Evolutionary conservation across 208 protist genomes (phyloP).

Genomic region (Tetramitus jugosus): DNA sequence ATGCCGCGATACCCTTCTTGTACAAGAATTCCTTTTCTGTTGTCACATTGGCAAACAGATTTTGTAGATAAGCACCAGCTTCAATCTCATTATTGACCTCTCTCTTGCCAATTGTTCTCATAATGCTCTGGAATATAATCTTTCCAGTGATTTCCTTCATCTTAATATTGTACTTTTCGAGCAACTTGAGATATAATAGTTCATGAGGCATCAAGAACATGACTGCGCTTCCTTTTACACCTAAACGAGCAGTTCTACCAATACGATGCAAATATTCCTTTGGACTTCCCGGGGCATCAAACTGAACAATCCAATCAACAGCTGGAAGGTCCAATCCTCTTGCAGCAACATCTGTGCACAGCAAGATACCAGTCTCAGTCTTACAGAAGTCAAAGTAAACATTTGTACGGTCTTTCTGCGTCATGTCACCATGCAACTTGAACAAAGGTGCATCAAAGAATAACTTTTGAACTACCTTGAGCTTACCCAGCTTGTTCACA

Average conservation of each 20-base stretch:
- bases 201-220: slow-evolving; percentile 84
- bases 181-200: slow-evolving; percentile 66
- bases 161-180: slow-evolving; percentile 62
- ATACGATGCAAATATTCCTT: slow-evolving; percentile 92
- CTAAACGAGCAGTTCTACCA: slow-evolving; percentile 86
- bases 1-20: slow-evolving; percentile 48
- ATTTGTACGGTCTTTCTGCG: slow-evolving; percentile 52
- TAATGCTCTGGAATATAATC: not conserved
- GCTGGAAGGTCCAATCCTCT: slow-evolving; percentile 45
- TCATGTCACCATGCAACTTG: slow-evolving; percentile 57
- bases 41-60: not conserved
- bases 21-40: not conserved
- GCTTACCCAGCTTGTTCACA: not conserved
- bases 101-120: not conserved
- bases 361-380: slow-evolving; percentile 43
- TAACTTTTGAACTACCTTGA: not conserved
- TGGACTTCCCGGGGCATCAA: slow-evolving; percentile 86
- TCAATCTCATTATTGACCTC: not conserved
- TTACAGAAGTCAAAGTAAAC: slow-evolving; percentile 48
- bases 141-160: slow-evolving; percentile 47
- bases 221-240: slow-evolving; percentile 72
- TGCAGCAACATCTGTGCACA: slow-evolving; percentile 69
- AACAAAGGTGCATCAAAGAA: slow-evolving; percentile 36
- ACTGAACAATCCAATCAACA: slow-evolving; percentile 88
- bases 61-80: not conserved